Percentiles rank a stretch among this genome's conserved stretches.
These are phyloP conservation scores for Zanthoxylum bungeanum DNA, from an alignment of 345 rosid species.

Conservation along the genomic window DNA sequence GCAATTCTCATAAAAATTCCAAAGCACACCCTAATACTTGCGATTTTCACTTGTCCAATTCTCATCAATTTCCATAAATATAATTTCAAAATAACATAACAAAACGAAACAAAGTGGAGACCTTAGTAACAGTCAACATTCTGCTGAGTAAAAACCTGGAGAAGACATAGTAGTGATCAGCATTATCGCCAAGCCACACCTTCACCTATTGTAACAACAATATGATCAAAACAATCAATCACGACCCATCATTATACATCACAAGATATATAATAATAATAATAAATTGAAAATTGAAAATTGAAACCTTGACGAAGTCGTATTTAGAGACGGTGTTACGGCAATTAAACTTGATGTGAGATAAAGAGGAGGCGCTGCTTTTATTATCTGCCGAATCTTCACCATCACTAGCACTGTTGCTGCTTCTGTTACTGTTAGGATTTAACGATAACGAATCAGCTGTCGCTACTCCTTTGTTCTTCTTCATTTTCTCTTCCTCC, in stretches of 20 bases:
- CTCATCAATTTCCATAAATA: not conserved
- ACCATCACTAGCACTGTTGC: conserved; percentile 22
- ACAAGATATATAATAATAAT: too few species aligned
- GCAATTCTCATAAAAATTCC: not conserved
- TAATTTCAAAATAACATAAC: not conserved
- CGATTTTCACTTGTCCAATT: not conserved
- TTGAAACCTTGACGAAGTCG: conserved; percentile 71
- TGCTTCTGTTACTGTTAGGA: conserved; percentile 7
- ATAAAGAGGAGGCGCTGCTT: conserved; percentile 28
- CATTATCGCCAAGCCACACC: conserved; percentile 96
- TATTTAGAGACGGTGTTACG: conserved; percentile 80
- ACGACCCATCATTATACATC: not conserved
- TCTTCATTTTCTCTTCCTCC: conserved; percentile 24
- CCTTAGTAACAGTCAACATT: conserved; percentile 98
- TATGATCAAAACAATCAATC: not conserved
- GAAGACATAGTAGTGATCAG: conserved; percentile 91
- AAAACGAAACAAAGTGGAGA: conserved; percentile 9
- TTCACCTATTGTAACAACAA: conserved; percentile 58
- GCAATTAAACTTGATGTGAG: conserved; percentile 47
- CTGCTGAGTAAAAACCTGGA: conserved; percentile 93
- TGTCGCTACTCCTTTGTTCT: conserved; percentile 26
- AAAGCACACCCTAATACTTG: not conserved
- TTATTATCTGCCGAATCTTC: conserved; percentile 32
- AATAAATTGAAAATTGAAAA: not conserved
- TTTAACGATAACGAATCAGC: conserved; percentile 6